Evolutionary conservation across 768 basidiomycete species (phyloP).

Genomic region (Kwoniella sp.): DNA sequence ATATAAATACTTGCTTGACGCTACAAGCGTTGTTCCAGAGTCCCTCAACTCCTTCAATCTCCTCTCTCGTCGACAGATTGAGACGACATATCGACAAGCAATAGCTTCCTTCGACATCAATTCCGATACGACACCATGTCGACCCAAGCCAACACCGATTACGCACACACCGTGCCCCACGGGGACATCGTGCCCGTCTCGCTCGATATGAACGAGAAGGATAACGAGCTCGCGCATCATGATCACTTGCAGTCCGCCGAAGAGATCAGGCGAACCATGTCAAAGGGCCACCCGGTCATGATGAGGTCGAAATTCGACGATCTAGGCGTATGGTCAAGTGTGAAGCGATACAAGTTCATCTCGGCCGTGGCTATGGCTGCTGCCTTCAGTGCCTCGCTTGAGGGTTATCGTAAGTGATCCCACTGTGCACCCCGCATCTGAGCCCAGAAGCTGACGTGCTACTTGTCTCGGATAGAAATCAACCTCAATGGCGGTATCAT

Average conservation of each 20-base stretch:
- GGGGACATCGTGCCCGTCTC: constrained; percentile 21
- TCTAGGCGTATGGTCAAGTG: constrained; percentile 25
- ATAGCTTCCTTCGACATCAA: background rate
- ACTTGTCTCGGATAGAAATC: constrained; percentile 23
- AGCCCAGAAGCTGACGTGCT: background rate
- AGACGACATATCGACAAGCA: too few relatives aligned
- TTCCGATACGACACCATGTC: background rate
- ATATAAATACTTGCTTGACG: background rate
- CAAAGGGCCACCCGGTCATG: constrained; percentile 19
- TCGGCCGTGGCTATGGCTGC: constrained; percentile 27
- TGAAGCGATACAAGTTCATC: constrained; percentile 28
- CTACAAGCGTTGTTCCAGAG: background rate
- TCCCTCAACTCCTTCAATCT: too few relatives aligned
- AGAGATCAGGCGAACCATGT: constrained; percentile 14
- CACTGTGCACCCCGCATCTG: background rate
- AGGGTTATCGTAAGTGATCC: constrained; percentile 38
- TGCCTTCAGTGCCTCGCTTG: constrained; percentile 35
- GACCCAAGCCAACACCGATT: background rate
- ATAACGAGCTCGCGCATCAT: constrained; percentile 14
- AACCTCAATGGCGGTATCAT: constrained; percentile 33
- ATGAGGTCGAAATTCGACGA: constrained; percentile 35
- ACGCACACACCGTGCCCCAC: background rate
- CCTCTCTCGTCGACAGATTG: background rate
- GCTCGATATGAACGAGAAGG: constrained; percentile 20
- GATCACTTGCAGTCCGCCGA: constrained; percentile 21